Evolutionary conservation across 306 rosid species (phyloP), one percentile per base, ranked within the genome.

Genomic region (Dryas alaskensis): DNA sequence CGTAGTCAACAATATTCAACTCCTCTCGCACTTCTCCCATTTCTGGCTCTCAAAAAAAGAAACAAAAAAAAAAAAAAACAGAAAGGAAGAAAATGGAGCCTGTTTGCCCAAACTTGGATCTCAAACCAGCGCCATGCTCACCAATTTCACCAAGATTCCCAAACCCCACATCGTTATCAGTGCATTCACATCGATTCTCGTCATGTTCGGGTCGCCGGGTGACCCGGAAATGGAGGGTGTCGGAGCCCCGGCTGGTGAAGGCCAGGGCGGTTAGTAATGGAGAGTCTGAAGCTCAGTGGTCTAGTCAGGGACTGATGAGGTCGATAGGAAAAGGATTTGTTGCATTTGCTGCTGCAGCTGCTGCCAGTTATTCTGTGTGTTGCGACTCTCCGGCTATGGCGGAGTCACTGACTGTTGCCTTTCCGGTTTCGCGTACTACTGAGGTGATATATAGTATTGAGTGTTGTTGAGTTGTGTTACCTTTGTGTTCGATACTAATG

Each of bases 381-480:
- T 81, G 82, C 14, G 78, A 86, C 39, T 72, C 93, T 22, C 89
- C 92, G 1, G 88, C 89, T 72, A 75, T 88, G 1, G 90, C 97
- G 3, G 96, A 94, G 84, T 94, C 98, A 10, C 94, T 94, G 43
- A 91, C 98, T 4, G 91, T 94, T 16, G 97, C 97, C 72, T 94
- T 94, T 73, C 98, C 98, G 3, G 92, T 86, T 75, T 94, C 98
- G 27, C 95, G 97, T 9, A 91, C 94, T 51, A 93, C 83, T 27
- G 96, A 94, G 92, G 98, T 94, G 76, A 61, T 57, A 31, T 31
- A 31, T 31, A 31, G 37, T 31, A 31, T 31, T 31, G 37, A 31
- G 3, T 31, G 37, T 31, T 31, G 37, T 31, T 31, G 37, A 31
- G 37, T 31, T 31, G 37, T 31, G 22, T 22, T 42, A 0, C 45